A percentile compares a stretch with the other conserved stretches of the same genome.
Evolutionary conservation across 164 flowering plant genomes (phyloP).

Genomic region (Stephania yunnanensis): DNA sequence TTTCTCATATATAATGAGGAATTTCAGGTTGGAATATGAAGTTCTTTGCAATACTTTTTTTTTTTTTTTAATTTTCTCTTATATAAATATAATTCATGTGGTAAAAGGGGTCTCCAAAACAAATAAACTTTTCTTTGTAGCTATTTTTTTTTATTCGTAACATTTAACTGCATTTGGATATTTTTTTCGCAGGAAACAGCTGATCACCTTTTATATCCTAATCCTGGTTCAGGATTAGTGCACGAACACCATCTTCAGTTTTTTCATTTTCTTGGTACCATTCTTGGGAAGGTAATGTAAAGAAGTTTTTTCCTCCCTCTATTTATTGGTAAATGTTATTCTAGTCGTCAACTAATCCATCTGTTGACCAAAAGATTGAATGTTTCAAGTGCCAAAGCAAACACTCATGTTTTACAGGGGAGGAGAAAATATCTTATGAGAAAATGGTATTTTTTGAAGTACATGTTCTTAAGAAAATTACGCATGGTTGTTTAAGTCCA

Average conservation of each 20-base stretch:
- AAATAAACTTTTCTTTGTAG: background rate
- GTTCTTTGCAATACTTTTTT: background rate
- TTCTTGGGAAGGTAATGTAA: constrained; percentile 75
- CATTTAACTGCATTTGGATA: background rate
- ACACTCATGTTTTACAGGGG: no score
- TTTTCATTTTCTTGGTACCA: constrained; percentile 85
- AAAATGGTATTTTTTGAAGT: no score
- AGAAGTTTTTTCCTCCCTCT: background rate
- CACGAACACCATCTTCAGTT: constrained; percentile 91
- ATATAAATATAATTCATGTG: background rate
- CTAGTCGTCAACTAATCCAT: background rate
- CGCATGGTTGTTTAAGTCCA: no score
- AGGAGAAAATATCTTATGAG: no score
- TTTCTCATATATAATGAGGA: background rate
- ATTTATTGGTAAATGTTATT: background rate
- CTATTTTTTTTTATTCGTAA: background rate
- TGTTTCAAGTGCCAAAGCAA: no score
- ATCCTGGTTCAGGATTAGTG: constrained; percentile 93
- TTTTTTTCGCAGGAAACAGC: constrained; percentile 58
- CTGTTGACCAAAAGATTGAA: background rate
- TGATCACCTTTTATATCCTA: constrained; percentile 90
- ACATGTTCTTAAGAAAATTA: no score
- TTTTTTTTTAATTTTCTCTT: background rate
- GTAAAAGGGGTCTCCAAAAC: background rate
- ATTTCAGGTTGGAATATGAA: background rate